Conservation (phyloP, 768 basidiomycete species). For the Xerocomellus intermedius region DNA sequence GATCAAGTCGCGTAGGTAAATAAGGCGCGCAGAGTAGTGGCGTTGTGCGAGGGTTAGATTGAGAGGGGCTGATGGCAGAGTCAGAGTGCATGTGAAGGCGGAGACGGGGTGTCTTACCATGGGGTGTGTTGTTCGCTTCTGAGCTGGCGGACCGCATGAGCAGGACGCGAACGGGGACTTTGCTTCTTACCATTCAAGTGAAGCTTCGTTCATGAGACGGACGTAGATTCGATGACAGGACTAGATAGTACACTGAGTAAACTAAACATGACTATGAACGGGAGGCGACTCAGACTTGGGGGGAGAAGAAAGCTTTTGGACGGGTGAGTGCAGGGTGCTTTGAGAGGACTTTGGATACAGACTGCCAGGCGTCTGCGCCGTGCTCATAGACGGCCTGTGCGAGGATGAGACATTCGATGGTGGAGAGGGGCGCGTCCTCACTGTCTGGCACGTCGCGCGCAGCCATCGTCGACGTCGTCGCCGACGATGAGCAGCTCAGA, state of each 20-base stretch:
- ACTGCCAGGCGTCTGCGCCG: slow-evolving; percentile 66
- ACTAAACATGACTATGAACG: slow-evolving; percentile 9
- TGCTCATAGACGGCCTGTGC: slow-evolving; percentile 86
- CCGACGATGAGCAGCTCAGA: neutral
- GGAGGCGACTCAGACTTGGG: slow-evolving; percentile 49
- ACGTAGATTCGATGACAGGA: slow-evolving; percentile 68
- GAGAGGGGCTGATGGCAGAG: slow-evolving; percentile 46
- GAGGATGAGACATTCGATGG: slow-evolving; percentile 73
- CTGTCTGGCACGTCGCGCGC: slow-evolving; percentile 1
- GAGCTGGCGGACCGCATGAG: slow-evolving; percentile 31
- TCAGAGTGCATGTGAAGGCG: slow-evolving; percentile 4
- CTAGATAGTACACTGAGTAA: slow-evolving; percentile 38
- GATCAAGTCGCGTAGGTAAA: slow-evolving; percentile 73
- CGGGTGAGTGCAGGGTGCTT: slow-evolving; percentile 69
- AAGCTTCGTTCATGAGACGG: slow-evolving; percentile 66
- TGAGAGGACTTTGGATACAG: slow-evolving; percentile 62
- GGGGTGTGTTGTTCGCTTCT: slow-evolving; percentile 50
- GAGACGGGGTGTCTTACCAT: slow-evolving; percentile 41
- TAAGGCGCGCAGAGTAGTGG: slow-evolving; percentile 65
- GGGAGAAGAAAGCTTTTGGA: slow-evolving; percentile 63
- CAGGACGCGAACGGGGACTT: neutral
- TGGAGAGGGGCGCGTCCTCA: slow-evolving; percentile 24
- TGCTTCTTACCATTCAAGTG: slow-evolving; percentile 55
- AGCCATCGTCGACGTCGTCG: slow-evolving; percentile 16
- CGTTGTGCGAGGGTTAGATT: slow-evolving; percentile 74